These are phyloP conservation scores for Aegilops bicornis DNA, from an alignment of 176 grass and related monocot genomes.

Conservation along the genomic window DNA sequence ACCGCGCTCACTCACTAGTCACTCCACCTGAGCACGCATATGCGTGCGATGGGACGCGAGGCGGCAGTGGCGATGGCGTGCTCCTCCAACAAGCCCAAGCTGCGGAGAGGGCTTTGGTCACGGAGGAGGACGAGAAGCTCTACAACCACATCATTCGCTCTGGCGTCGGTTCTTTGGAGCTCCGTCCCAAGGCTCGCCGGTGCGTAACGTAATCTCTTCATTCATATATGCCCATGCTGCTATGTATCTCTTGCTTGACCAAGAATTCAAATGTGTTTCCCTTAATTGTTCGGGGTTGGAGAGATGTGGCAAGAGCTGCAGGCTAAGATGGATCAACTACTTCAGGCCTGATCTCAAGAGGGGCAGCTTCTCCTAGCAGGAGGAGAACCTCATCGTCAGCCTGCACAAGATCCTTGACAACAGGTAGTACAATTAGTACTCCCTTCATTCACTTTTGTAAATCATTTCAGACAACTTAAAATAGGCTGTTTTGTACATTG, in stretches of 20 bases:
- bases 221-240: too few species aligned
- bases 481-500: too few species aligned
- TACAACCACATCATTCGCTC: slow-evolving; percentile 88
- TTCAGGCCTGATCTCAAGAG: slow-evolving; percentile 91
- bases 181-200: slow-evolving; percentile 88
- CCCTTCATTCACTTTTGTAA: too few species aligned
- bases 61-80: neutral
- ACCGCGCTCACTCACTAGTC: neutral
- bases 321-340: slow-evolving; percentile 95
- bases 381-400: slow-evolving; percentile 75
- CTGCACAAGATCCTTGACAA: slow-evolving; percentile 87
- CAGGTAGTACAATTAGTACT: slow-evolving; percentile 33
- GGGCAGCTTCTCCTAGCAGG: slow-evolving; percentile 87
- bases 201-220: neutral
- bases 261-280: neutral
- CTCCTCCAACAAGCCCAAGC: slow-evolving; percentile 58
- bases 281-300: slow-evolving; percentile 53
- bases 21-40: neutral
- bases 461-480: too few species aligned
- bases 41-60: slow-evolving; percentile 42
- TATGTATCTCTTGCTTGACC: neutral
- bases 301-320: slow-evolving; percentile 93
- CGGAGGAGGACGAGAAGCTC: slow-evolving; percentile 96
- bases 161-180: slow-evolving; percentile 90
- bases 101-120: slow-evolving; percentile 84